Percentiles rank a stretch among this genome's conserved stretches.
These are phyloP conservation scores for Parasitella parasitica DNA, from an alignment of 371 early-diverging fungal species.

Conservation along the genomic window DNA sequence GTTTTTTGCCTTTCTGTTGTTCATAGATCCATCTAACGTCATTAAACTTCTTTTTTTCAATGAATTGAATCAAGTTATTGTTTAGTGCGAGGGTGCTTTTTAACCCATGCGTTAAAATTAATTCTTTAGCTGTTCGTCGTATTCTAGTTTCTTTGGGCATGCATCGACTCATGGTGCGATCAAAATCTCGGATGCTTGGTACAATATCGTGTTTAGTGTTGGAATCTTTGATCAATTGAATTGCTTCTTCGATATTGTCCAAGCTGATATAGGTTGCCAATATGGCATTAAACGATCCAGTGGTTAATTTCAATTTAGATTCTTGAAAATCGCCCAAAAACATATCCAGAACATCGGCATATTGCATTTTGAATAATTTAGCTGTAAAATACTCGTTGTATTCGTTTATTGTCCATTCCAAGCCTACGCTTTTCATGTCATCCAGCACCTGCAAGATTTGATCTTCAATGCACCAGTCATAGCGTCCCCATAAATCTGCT, in stretches of 20 bases:
- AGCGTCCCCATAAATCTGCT: constrained; percentile 26
- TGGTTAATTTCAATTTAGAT: constrained; percentile 15
- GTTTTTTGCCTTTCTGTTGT: constrained; percentile 7
- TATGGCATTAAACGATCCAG: constrained; percentile 41
- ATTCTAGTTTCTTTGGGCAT: constrained; percentile 29
- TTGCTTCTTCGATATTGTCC: constrained; percentile 30
- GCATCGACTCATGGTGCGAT: constrained; percentile 40
- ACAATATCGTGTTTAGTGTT: constrained; percentile 9
- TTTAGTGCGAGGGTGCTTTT: constrained; percentile 25
- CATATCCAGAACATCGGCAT: constrained; percentile 35
- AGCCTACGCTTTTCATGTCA: constrained; percentile 36
- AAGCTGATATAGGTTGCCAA: constrained; percentile 41
- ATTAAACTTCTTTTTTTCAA: constrained; percentile 16
- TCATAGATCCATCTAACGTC: constrained; percentile 30
- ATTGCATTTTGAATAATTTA: constrained; percentile 35
- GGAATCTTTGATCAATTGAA: constrained; percentile 30
- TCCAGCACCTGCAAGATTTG: constrained; percentile 32
- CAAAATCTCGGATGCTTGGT: constrained; percentile 40
- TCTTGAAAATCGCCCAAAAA: constrained; percentile 11
- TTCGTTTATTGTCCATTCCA: constrained; percentile 33
- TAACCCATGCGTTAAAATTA: constrained; percentile 28
- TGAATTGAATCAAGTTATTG: constrained; percentile 32
- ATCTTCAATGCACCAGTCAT: constrained; percentile 40
- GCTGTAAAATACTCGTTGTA: constrained; percentile 48
- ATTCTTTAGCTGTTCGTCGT: constrained; percentile 21